Conservation (phyloP, 257 asterid genomes). For the Fraxinus cuspidata region DNA sequence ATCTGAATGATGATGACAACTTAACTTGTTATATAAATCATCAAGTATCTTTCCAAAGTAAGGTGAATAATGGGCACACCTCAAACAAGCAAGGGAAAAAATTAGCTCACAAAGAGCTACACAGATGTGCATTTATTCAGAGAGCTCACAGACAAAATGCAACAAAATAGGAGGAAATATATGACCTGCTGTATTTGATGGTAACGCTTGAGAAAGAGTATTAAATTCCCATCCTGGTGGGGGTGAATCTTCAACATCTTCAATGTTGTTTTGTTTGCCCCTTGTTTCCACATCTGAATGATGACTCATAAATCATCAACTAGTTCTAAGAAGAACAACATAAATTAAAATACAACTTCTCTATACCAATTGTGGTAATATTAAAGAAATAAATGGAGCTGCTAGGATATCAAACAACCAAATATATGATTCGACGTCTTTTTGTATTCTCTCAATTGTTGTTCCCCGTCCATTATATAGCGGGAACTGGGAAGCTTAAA, state of each 20-base stretch:
- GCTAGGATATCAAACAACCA: neutral
- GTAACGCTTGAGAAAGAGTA: conserved; percentile 5
- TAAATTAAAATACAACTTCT: neutral
- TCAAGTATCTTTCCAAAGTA: neutral
- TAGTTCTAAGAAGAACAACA: neutral
- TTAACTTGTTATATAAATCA: neutral
- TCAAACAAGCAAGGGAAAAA: neutral
- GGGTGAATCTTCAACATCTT: conserved; percentile 50
- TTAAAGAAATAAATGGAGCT: neutral
- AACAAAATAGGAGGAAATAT: neutral
- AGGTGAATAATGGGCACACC: neutral
- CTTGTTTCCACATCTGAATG: conserved; percentile 48
- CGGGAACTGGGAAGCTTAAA: conserved; percentile 1
- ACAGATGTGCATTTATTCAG: neutral
- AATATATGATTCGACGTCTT: neutral
- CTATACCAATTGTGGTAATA: neutral
- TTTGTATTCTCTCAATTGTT: neutral
- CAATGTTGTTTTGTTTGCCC: conserved; percentile 40
- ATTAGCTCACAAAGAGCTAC: neutral
- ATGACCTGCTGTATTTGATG: neutral
- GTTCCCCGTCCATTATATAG: neutral
- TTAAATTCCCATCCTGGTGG: neutral
- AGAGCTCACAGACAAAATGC: neutral
- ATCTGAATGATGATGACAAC: conserved; percentile 12
- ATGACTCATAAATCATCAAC: conserved; percentile 21